phyloP scores from a whole-genome alignment of 2,329 filamentous ascomycete genomes.

The Sporothrix schenckii region DNA sequence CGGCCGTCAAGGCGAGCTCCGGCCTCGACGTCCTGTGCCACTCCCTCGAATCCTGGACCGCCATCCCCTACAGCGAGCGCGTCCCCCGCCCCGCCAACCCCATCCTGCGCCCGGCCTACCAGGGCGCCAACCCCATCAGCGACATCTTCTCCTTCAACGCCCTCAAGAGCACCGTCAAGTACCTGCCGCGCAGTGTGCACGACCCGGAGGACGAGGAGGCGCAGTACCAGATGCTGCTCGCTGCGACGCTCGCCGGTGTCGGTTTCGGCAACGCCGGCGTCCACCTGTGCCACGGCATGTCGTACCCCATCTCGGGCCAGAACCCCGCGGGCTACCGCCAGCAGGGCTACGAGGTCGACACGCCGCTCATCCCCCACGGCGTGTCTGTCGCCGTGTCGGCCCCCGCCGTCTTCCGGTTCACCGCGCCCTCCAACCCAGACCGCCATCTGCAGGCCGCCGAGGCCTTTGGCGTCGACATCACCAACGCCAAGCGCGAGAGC shows the following conservation, averaged over 20 bases:
- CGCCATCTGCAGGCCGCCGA: constrained; percentile 70
- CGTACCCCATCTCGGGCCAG: constrained; percentile 93
- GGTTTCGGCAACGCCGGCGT: constrained; percentile 98
- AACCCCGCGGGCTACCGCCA: constrained; percentile 85
- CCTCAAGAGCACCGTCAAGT: constrained; percentile 81
- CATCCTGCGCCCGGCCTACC: constrained; percentile 88
- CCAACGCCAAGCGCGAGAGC: constrained; percentile 82
- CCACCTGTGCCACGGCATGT: constrained; percentile 83
- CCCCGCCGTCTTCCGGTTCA: constrained; percentile 57
- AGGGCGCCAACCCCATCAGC: constrained; percentile 95
- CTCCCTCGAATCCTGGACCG: constrained; percentile 94
- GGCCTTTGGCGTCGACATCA: constrained; percentile 65
- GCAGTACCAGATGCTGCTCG: constrained; percentile 92
- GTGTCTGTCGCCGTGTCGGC: constrained; percentile 70
- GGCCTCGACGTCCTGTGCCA: constrained; percentile 96
- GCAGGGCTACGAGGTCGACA: constrained; percentile 75
- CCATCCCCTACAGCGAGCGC: constrained; percentile 89
- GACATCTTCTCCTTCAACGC: constrained; percentile 95
- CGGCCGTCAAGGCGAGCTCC: constrained; percentile 87
- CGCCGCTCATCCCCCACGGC: constrained; percentile 89
- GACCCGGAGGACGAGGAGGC: constrained; percentile 92
- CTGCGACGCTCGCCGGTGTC: constrained; percentile 88
- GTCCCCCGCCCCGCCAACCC: constrained; percentile 84
- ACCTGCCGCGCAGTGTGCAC: constrained; percentile 81
- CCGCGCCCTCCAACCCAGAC: constrained; percentile 73